Conservation (phyloP, 2,329 filamentous ascomycete genomes). For the Clonostachys rosea region DNA sequence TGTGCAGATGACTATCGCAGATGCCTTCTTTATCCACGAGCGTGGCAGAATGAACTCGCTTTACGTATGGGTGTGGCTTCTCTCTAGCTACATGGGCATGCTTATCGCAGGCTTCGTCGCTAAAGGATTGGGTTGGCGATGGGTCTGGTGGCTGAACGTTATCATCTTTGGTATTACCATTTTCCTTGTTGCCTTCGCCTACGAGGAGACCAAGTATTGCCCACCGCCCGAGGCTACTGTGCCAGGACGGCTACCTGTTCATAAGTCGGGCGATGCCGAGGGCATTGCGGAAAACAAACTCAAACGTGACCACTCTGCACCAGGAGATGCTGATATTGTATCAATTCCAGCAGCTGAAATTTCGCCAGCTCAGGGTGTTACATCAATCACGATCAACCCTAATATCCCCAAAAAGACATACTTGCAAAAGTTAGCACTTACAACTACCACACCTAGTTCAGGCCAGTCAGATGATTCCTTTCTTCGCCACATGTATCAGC, state of each 20-base stretch:
- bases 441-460: constrained; percentile 1
- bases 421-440: constrained; percentile 28
- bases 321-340: too few species aligned
- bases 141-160: constrained; percentile 40
- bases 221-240: constrained; percentile 5
- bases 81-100: constrained; percentile 24
- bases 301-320: too few species aligned
- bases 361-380: too few species aligned
- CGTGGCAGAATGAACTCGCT: constrained; percentile 39
- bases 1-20: constrained; percentile 39
- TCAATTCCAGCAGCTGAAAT: too few species aligned
- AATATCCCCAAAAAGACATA: constrained; percentile 33
- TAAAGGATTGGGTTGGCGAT: constrained; percentile 35
- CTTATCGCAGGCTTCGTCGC: constrained; percentile 31
- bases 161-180: constrained; percentile 31
- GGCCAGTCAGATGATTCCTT: too few species aligned
- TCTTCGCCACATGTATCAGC: too few species aligned
- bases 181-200: constrained; percentile 33
- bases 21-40: constrained; percentile 43
- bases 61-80: constrained; percentile 25
- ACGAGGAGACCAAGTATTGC: constrained; percentile 27
- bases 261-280: too few species aligned
- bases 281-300: too few species aligned
- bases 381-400: constrained; percentile 5
- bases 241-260: too few species aligned